Conservation (phyloP, 345 rosid species). For the Citrus trifoliata region DNA sequence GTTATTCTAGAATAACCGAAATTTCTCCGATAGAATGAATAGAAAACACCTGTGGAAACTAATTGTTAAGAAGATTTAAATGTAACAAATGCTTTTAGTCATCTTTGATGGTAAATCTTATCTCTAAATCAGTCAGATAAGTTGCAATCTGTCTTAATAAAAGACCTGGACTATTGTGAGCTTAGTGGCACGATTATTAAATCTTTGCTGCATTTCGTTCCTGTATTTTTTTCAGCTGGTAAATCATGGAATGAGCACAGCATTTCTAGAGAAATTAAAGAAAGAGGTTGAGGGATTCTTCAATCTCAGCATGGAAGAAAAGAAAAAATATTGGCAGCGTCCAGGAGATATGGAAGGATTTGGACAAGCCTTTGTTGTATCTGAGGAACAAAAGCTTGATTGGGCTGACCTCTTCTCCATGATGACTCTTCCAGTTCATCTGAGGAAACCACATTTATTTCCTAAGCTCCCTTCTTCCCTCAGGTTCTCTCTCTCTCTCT, state of each 20-base stretch:
- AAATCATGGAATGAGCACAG: conserved; percentile 13
- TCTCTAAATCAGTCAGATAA: not conserved
- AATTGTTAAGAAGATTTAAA: too few relatives aligned
- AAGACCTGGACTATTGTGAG: not conserved
- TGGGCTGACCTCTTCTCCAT: conserved; percentile 28
- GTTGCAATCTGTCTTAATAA: not conserved
- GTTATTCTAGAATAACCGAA: not conserved
- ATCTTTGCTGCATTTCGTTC: not conserved
- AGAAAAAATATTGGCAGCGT: conserved; percentile 19
- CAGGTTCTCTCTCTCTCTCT: conserved; percentile 12
- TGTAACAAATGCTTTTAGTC: not conserved
- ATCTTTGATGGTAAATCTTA: not conserved
- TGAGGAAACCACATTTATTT: conserved; percentile 21
- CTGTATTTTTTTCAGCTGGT: conserved; percentile 7
- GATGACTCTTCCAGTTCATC: conserved; percentile 17
- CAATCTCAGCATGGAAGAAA: conserved; percentile 30
- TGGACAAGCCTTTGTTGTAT: conserved; percentile 22
- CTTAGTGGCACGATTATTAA: not conserved
- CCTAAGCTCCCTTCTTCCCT: conserved; percentile 25
- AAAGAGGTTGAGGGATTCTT: conserved; percentile 19
- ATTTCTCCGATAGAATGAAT: not conserved
- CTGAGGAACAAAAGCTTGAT: conserved; percentile 32
- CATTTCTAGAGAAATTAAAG: conserved; percentile 17
- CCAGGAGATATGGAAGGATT: conserved; percentile 32
- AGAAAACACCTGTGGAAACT: too few relatives aligned